phyloP scores from a whole-genome alignment of 2,329 filamentous ascomycete genomes.

The Stagonosporopsis rhizophila region DNA sequence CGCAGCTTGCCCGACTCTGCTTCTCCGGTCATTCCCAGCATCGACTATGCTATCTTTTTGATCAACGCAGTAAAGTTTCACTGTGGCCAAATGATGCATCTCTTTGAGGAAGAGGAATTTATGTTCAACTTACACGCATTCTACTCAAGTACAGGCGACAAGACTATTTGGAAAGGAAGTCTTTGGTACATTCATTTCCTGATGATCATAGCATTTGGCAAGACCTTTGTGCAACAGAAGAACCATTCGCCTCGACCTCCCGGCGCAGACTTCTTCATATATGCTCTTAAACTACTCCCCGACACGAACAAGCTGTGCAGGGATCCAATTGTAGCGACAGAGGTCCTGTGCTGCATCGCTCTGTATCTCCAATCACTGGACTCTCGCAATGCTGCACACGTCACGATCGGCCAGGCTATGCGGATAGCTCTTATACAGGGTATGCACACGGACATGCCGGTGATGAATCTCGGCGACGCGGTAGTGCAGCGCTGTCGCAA shows the following conservation, averaged over 20 bases:
- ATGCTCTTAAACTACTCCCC: constrained; percentile 64
- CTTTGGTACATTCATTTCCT: constrained; percentile 64
- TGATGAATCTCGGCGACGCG: constrained; percentile 50
- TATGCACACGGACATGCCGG: constrained; percentile 62
- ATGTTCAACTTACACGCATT: constrained; percentile 55
- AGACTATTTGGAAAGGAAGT: constrained; percentile 31
- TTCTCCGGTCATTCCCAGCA: constrained; percentile 55
- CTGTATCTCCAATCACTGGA: constrained; percentile 62
- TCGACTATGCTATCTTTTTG: constrained; percentile 61
- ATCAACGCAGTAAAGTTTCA: constrained; percentile 66
- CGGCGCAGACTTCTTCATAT: constrained; percentile 68
- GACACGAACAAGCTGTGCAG: constrained; percentile 51
- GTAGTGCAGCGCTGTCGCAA: constrained; percentile 57
- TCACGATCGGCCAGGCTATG: constrained; percentile 60
- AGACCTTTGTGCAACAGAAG: constrained; percentile 57
- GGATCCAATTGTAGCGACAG: constrained; percentile 56
- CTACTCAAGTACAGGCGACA: constrained; percentile 47
- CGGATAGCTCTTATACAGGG: constrained; percentile 59
- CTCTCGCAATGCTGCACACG: constrained; percentile 56
- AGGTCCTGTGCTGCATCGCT: constrained; percentile 60
- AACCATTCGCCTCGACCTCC: constrained; percentile 47
- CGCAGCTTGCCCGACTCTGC: constrained; percentile 43
- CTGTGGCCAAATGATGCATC: constrained; percentile 61
- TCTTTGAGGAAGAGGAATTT: constrained; percentile 63
- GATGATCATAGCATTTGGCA: constrained; percentile 63